Base-by-base conservation (phyloP, 2,329 filamentous ascomycete species). In the Epichloe bromicola region DNA sequence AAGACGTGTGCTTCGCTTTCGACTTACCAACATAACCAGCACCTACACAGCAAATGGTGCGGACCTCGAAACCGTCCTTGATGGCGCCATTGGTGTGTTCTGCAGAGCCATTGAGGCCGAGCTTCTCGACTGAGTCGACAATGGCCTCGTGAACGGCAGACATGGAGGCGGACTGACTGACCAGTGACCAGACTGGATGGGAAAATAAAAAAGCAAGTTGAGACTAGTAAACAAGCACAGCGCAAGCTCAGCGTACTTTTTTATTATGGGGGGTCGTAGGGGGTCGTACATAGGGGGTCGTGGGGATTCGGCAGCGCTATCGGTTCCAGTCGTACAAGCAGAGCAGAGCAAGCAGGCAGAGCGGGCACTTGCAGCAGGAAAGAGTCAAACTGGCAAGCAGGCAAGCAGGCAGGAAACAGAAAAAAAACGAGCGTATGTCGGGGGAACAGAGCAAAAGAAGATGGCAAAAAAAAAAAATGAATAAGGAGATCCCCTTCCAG, bases 11-110 rank as follows among this genome's bases (percentile, higher is more conserved):
- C 5, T 17, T 10, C 0, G 38, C 33, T 36, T 36, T 6, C n/a
- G 10, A 72, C 81, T 60, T 73, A 86, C 82, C 83, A 56, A 88
- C 82, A 64, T 88, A 88, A 58, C 85, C 85, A 57, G 85, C 85
- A 47, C 85, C 85, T 55, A 88, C 80, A 62, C 82, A 87, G 66
- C 84, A 87, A 49, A 88, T 80, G 60, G 78, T 82, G 59, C 69
- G 70, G 39, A 83, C 65, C 47, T 61, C 58, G 57, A 67, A 62
- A 46, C 59, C 60, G 30, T 53, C 55, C 11, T 58, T 53, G 38
- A 58, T 51, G 34, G 51, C 52, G 57, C 61, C 64, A 57, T 67
- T 67, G 56, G 59, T 51, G 44, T 61, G 46, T 44, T 57, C 56
- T 46, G 57, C 51, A 15, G 60, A 60, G 54, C 65, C 65, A 57